phyloP scores from a whole-genome alignment of 106 monocot species.

The Gastrodia elata region DNA sequence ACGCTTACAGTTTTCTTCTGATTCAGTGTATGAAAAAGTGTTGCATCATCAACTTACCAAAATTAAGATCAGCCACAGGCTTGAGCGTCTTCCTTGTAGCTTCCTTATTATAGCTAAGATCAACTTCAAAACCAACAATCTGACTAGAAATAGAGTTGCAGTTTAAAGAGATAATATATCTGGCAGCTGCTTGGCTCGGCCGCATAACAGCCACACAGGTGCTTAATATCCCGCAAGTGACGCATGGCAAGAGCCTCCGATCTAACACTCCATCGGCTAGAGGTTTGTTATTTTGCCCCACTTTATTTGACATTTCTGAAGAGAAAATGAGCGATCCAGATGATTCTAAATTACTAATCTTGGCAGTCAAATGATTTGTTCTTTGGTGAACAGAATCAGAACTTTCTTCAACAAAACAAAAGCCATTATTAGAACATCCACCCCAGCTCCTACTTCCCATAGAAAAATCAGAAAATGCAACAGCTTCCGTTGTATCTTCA shows the following conservation, averaged over 20 bases:
- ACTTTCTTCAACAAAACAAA: slow-evolving; percentile 21
- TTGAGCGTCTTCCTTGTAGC: slow-evolving; percentile 4
- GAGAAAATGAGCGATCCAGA: slow-evolving; percentile 8
- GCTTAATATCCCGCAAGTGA: slow-evolving; percentile 92
- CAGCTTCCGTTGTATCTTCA: slow-evolving; percentile 33
- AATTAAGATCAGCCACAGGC: slow-evolving; percentile 17
- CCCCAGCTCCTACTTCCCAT: slow-evolving; percentile 17
- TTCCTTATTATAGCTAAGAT: slow-evolving; percentile 16
- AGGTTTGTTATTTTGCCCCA: slow-evolving; percentile 16
- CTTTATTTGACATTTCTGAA: slow-evolving; percentile 16
- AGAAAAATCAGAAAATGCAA: slow-evolving; percentile 22
- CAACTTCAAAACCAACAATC: slow-evolving; percentile 15
- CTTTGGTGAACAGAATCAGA: slow-evolving; percentile 8
- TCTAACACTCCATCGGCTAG: slow-evolving; percentile 47
- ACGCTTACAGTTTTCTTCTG: not conserved
- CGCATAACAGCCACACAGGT: slow-evolving; percentile 76
- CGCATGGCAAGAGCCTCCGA: slow-evolving; percentile 83
- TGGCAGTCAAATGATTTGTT: slow-evolving; percentile 8
- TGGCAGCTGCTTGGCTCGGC: slow-evolving; percentile 53
- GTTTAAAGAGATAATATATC: slow-evolving; percentile 54
- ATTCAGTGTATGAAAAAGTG: not conserved
- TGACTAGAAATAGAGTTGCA: slow-evolving; percentile 41
- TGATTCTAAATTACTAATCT: slow-evolving; percentile 11
- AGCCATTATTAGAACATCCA: slow-evolving; percentile 14
- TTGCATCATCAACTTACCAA: slow-evolving; percentile 26